Conservation (phyloP, 257 asterid genomes). For the Fraxinus americana region DNA sequence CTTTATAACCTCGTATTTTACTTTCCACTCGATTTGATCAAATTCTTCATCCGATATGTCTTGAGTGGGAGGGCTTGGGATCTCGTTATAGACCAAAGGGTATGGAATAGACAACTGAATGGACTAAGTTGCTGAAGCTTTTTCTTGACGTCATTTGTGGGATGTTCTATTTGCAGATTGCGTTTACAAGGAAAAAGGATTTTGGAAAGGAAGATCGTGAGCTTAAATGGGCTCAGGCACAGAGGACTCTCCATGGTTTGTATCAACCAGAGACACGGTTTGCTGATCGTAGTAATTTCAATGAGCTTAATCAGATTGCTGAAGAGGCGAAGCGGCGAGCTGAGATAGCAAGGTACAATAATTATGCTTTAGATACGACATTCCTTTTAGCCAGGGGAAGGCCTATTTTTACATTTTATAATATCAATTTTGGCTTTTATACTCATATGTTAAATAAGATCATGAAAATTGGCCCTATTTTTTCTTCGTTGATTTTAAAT, state of each 20-base stretch:
- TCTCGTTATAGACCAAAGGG: conserved; percentile 26
- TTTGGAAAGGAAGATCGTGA: conserved; percentile 32
- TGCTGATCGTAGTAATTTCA: conserved; percentile 10
- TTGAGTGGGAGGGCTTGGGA: conserved; percentile 31
- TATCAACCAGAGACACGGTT: conserved; percentile 22
- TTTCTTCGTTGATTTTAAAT: no score
- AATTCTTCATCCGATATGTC: conserved; percentile 27
- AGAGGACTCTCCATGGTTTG: conserved; percentile 32
- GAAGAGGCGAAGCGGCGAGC: conserved; percentile 23
- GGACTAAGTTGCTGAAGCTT: background rate
- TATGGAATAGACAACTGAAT: background rate
- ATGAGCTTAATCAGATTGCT: conserved; percentile 12
- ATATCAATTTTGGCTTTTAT: no score
- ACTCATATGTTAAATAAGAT: no score
- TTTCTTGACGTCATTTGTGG: conserved; percentile 5
- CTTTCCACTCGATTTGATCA: conserved; percentile 26
- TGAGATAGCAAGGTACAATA: conserved; percentile 21
- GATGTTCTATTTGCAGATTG: conserved; percentile 9
- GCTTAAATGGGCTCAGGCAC: conserved; percentile 32
- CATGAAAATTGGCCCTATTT: background rate
- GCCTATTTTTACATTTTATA: no score
- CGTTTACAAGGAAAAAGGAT: conserved; percentile 33
- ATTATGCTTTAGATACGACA: background rate
- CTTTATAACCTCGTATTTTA: conserved; percentile 23
- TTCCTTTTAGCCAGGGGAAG: no score